phyloP scores from a whole-genome alignment of 1,284 basidiomycete genomes.

The Cutaneotrichosporon mucoides region DNA sequence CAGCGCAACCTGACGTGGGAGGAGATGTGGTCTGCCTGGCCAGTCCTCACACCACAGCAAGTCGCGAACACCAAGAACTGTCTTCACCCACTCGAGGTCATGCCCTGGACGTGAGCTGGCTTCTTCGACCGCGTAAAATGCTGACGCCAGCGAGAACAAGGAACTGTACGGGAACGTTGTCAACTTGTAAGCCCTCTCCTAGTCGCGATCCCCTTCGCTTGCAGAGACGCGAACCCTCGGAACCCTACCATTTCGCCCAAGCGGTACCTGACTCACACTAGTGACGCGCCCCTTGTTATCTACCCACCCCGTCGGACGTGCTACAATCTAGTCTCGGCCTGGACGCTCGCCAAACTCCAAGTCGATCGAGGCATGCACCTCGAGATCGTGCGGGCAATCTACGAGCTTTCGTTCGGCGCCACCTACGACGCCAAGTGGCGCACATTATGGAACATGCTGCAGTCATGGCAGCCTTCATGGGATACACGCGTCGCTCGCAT shows the following conservation, averaged over 20 bases:
- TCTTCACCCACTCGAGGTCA: background rate
- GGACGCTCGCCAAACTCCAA: slow-evolving; percentile 1
- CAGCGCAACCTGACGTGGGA: background rate
- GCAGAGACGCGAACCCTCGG: no score
- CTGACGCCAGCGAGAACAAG: background rate
- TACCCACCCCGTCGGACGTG: background rate
- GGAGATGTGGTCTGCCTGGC: background rate
- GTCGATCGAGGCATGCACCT: background rate
- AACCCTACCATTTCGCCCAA: no score
- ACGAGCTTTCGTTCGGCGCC: background rate
- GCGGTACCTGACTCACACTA: background rate
- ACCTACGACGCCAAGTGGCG: background rate
- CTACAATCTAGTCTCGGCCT: background rate
- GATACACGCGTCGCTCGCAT: background rate
- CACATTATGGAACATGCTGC: background rate
- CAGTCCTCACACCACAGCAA: background rate
- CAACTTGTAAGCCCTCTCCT: background rate
- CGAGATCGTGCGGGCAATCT: background rate
- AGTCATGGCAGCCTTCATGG: background rate
- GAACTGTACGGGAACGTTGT: background rate
- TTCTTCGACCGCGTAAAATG: no score
- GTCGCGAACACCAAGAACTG: no score
- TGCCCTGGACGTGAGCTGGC: background rate
- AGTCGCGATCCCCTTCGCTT: no score
- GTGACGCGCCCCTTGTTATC: background rate